A percentile compares a stretch with the other conserved stretches of the same genome.
These are phyloP conservation scores for Trichosanthes truncata DNA, from an alignment of 306 rosid genomes.

Conservation along the genomic window DNA sequence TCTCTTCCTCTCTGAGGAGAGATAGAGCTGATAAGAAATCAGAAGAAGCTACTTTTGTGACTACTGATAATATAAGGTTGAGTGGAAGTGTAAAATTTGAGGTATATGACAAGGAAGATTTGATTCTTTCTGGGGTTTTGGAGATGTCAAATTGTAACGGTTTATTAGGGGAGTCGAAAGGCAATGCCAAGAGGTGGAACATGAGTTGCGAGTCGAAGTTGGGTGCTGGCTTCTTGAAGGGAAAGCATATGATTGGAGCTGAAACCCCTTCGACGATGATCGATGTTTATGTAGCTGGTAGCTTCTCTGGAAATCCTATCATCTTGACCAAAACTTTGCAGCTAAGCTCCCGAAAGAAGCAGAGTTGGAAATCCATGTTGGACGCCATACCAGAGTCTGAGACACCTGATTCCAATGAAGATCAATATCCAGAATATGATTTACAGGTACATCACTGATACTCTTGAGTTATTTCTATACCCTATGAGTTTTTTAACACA, in stretches of 20 bases:
- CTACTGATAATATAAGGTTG: slow-evolving; percentile 68
- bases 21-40: slow-evolving; percentile 81
- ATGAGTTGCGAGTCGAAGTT: slow-evolving; percentile 62
- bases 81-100: slow-evolving; percentile 71
- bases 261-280: slow-evolving; percentile 44
- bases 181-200: slow-evolving; percentile 50
- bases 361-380: slow-evolving; percentile 46
- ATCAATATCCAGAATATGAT: slow-evolving; percentile 33
- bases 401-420: slow-evolving; percentile 53
- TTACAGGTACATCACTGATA: slow-evolving; percentile 40
- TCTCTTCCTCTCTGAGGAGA: slow-evolving; percentile 70
- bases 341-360: slow-evolving; percentile 55
- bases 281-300: slow-evolving; percentile 88
- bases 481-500: background rate
- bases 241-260: slow-evolving; percentile 38
- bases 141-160: slow-evolving; percentile 62
- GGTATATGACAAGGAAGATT: slow-evolving; percentile 59
- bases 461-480: background rate
- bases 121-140: slow-evolving; percentile 62
- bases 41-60: slow-evolving; percentile 79
- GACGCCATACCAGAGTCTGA: slow-evolving; percentile 75
- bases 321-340: slow-evolving; percentile 75
- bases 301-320: slow-evolving; percentile 65
- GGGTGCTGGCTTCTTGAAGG: slow-evolving; percentile 50
- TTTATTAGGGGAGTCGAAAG: slow-evolving; percentile 39